Evolutionary conservation across 1,284 basidiomycete genomes (phyloP).

Genomic region (Golubevia pallescens): DNA sequence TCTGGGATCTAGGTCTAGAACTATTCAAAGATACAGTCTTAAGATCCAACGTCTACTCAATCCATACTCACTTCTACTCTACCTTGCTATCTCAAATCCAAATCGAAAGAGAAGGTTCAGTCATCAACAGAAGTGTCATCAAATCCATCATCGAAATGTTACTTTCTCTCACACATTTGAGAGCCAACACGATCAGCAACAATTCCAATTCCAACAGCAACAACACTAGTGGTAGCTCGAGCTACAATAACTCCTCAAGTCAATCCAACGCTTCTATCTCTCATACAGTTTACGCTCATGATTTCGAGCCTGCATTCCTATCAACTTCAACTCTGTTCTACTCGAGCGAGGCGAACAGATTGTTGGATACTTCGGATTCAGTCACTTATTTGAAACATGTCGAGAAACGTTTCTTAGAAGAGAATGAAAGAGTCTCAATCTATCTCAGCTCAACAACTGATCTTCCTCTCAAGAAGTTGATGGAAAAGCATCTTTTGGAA

Average conservation of each 20-base stretch:
- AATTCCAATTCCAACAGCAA: neutral
- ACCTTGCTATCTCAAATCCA: constrained; percentile 86
- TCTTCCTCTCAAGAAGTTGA: constrained; percentile 33
- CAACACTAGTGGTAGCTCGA: neutral
- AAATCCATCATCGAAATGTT: constrained; percentile 64
- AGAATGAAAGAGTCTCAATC: constrained; percentile 47
- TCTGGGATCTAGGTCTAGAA: constrained; percentile 81
- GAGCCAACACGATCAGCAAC: neutral
- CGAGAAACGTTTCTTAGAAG: constrained; percentile 48
- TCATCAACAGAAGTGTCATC: constrained; percentile 87
- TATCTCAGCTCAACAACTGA: constrained; percentile 45
- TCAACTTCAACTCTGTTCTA: constrained; percentile 52
- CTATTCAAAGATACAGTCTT: constrained; percentile 83
- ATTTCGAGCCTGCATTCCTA: constrained; percentile 56
- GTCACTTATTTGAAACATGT: constrained; percentile 48
- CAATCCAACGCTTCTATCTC: constrained; percentile 3
- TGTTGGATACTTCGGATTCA: constrained; percentile 48
- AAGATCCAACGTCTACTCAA: constrained; percentile 71
- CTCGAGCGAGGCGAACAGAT: constrained; percentile 36
- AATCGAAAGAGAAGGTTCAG: constrained; percentile 87
- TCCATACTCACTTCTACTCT: constrained; percentile 80
- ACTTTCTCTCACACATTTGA: neutral
- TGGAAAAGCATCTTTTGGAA: constrained; percentile 44
- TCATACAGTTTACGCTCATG: constrained; percentile 44
- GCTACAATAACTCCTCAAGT: neutral